These are phyloP conservation scores for Aquilaria yunnanensis DNA, from an alignment of 345 rosid genomes.

Conservation along the genomic window DNA sequence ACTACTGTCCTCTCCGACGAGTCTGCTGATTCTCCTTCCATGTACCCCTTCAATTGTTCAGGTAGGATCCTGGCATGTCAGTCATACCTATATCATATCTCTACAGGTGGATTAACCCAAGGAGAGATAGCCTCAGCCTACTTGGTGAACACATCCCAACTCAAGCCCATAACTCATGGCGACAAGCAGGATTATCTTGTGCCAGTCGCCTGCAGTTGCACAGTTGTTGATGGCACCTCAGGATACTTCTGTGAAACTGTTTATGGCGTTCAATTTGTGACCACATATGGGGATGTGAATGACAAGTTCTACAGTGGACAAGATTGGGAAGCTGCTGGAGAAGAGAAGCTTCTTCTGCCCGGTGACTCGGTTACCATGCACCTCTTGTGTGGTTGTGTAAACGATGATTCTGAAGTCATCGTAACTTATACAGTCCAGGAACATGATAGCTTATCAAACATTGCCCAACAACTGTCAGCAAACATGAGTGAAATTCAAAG, in stretches of 20 bases:
- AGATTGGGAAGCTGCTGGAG: slow-evolving; percentile 20
- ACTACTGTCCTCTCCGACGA: background rate
- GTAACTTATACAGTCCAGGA: slow-evolving; percentile 27
- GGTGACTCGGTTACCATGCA: slow-evolving; percentile 12
- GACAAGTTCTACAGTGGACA: slow-evolving; percentile 17
- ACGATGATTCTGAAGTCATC: slow-evolving; percentile 15
- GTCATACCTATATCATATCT: slow-evolving; percentile 25
- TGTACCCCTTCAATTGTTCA: slow-evolving; percentile 22
- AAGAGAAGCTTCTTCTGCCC: slow-evolving; percentile 8
- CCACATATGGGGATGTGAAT: slow-evolving; percentile 1
- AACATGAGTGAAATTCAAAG: slow-evolving; percentile 12
- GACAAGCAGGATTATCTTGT: slow-evolving; percentile 20
- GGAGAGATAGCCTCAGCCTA: slow-evolving; percentile 22
- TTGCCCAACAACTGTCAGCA: slow-evolving; percentile 23
- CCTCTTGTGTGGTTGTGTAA: slow-evolving; percentile 25
- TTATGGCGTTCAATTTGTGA: slow-evolving; percentile 12
- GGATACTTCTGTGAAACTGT: slow-evolving; percentile 25
- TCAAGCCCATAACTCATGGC: slow-evolving; percentile 18
- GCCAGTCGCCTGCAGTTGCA: slow-evolving; percentile 30
- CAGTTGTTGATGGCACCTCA: slow-evolving; percentile 23
- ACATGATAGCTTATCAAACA: slow-evolving; percentile 16
- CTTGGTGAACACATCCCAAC: slow-evolving; percentile 14
- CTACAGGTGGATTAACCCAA: slow-evolving; percentile 13
- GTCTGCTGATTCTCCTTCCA: slow-evolving; percentile 4
- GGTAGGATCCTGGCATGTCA: slow-evolving; percentile 12